phyloP scores from a whole-genome alignment of 2,329 filamentous ascomycete genomes.

The Fusarium sarcochroum region DNA sequence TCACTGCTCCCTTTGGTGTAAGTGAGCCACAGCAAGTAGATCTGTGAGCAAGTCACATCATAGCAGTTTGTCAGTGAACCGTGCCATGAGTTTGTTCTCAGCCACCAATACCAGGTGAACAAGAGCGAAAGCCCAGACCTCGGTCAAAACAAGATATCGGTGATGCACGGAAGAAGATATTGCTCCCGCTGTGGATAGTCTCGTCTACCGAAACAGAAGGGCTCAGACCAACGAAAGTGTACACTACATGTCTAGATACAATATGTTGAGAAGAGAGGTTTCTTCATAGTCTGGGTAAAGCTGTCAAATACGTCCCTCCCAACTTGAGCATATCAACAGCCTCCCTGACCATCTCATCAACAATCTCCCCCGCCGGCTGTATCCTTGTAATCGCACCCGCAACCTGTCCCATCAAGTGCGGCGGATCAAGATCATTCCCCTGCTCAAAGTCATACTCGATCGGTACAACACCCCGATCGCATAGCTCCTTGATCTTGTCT shows the following conservation, averaged over 20 bases:
- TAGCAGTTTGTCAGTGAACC: conserved; percentile 6
- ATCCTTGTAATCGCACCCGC: conserved; percentile 82
- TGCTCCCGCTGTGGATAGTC: not conserved
- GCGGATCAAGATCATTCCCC: conserved; percentile 85
- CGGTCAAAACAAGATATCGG: not conserved
- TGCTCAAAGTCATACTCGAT: conserved; percentile 87
- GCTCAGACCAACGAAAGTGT: not conserved
- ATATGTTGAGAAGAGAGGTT: conserved; percentile 35
- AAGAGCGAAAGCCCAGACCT: not conserved
- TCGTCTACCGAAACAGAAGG: not conserved
- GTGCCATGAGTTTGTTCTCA: not conserved
- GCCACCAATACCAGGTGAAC: not conserved
- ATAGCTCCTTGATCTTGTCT: conserved; percentile 80
- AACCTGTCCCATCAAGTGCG: conserved; percentile 95
- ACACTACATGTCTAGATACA: not conserved
- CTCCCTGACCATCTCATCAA: conserved; percentile 90
- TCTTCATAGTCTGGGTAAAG: conserved; percentile 58
- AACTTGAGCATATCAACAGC: conserved; percentile 77
- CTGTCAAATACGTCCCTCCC: conserved; percentile 71
- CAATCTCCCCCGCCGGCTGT: conserved; percentile 85
- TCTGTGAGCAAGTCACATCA: not conserved
- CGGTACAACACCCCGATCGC: conserved; percentile 82
- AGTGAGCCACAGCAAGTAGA: not conserved
- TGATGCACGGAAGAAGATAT: not conserved
- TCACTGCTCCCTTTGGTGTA: not conserved